Conservation (phyloP, 306 rosid species). For the Cotoneaster glaucophyllus region DNA sequence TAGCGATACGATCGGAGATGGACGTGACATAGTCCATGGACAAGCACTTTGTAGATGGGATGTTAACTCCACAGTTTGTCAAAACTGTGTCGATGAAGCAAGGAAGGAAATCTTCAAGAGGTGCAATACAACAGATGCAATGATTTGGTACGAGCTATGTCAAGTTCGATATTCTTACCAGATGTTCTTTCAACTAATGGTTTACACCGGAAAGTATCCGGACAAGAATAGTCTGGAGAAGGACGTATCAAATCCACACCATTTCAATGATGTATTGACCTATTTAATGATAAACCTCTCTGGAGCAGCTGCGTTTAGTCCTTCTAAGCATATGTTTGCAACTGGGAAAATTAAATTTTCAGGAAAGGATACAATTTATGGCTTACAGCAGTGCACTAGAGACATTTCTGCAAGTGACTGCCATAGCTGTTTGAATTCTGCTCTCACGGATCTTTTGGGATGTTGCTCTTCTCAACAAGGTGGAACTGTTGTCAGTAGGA, state of each 20-base stretch:
- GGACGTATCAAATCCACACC: constrained; percentile 11
- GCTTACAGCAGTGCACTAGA: constrained; percentile 51
- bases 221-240: constrained; percentile 7
- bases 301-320: constrained; percentile 18
- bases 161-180: constrained; percentile 53
- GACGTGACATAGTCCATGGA: constrained; percentile 34
- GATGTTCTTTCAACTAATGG: constrained; percentile 20
- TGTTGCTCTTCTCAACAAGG: constrained; percentile 36
- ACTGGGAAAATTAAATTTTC: constrained; percentile 23
- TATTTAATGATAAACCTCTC: constrained; percentile 31
- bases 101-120: constrained; percentile 28
- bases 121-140: constrained; percentile 38
- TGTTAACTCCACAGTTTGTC: constrained; percentile 35
- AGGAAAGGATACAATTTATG: constrained; percentile 29
- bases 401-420: constrained; percentile 31
- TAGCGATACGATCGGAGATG: constrained; percentile 12
- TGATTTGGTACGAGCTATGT: constrained; percentile 50
- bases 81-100: constrained; percentile 38
- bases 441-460: constrained; percentile 13
- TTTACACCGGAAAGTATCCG: constrained; percentile 39
- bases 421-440: constrained; percentile 28
- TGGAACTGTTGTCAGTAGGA: constrained; percentile 30
- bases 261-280: constrained; percentile 3
- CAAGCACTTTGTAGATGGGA: constrained; percentile 67
- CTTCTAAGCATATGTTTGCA: not conserved